Evolutionary conservation across 352 stramenopile genomes (phyloP), one percentile per base, ranked within the genome.

Genomic region (Phytopythium chamaehyphon): DNA sequence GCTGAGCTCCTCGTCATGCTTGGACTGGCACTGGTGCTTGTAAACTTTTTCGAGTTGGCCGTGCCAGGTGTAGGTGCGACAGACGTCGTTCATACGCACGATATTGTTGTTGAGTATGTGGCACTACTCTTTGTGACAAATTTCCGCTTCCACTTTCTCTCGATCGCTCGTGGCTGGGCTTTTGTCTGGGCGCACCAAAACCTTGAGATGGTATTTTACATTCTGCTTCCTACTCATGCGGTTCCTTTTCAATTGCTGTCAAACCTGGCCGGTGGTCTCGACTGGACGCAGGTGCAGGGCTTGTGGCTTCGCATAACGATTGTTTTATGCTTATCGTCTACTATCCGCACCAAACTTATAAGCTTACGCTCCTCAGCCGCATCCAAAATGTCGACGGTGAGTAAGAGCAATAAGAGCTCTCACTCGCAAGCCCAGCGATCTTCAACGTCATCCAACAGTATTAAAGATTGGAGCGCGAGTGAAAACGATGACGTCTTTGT

Each of bases 101-200:
- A 57, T 14, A 23, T 37, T 40, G 28, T 37, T 11, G 19, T 51
- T 19, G 36, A 63, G 50, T 51, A 49, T 26, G 16, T 59, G 15
- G 50, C 37, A n/a, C 31, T 63, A 1, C 16, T 54, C 10, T 63
- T 59, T 36, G 37, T 63, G 23, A 37, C 44, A 23, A 19, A 35
- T 15, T 62, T 62, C 24, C 49, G 67, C 23, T 77, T 75, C 57
- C 71, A 69, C 38, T 77, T 69, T 39, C 36, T 73, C 33, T 37
- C 47, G 10, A 67, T 72, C 8, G 49, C 54, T 48, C 35, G 35
- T 10, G 45, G 45, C 0, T 37, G 21, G 31, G 7, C 7, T 15
- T 33, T 21, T 8, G 24, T 48, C 9, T 54, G 44, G 45, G 18
- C 26, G 12, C 24, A n/a, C 36, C 54, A 51, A 23, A 61, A 51